A percentile compares a stretch with the other conserved stretches of the same genome.
phyloP scores from a whole-genome alignment of 495 filamentous ascomycete genomes.

The Pyrenula aspistea region DNA sequence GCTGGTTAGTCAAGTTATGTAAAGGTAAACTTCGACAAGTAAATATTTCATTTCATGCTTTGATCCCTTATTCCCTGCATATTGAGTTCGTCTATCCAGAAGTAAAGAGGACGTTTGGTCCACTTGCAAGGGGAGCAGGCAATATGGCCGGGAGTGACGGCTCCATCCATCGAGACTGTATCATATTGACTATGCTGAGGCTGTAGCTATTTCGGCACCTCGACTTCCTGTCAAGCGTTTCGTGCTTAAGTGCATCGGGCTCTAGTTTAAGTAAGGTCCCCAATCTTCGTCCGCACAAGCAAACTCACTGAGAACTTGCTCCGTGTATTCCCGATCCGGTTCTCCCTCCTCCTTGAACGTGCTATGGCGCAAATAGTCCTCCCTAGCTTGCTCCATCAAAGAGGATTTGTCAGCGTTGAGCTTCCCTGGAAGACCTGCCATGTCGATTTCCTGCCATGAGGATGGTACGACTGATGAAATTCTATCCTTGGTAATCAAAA shows the following conservation, averaged over 20 bases:
- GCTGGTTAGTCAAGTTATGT: too few relatives aligned
- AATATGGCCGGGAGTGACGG: too few relatives aligned
- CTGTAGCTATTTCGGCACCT: too few relatives aligned
- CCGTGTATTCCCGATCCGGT: background rate
- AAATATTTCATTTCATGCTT: too few relatives aligned
- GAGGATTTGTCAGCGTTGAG: background rate
- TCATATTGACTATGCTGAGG: too few relatives aligned
- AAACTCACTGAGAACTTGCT: background rate
- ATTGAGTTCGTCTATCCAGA: too few relatives aligned
- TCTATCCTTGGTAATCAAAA: background rate
- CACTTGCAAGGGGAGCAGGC: too few relatives aligned
- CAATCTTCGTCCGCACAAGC: background rate
- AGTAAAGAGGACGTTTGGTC: too few relatives aligned
- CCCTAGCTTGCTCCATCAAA: background rate
- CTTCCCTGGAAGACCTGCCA: background rate
- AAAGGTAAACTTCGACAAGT: too few relatives aligned
- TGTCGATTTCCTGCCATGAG: background rate
- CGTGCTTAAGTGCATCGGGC: background rate
- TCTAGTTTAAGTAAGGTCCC: background rate
- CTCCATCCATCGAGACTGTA: too few relatives aligned
- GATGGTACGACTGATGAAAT: background rate
- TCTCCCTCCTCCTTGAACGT: background rate
- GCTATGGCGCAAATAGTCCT: background rate
- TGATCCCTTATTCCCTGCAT: too few relatives aligned
- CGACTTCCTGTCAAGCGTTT: background rate